These are phyloP conservation scores for Papilionanthe hybrid DNA, from an alignment of 116 monocot genomes.

Conservation along the genomic window DNA sequence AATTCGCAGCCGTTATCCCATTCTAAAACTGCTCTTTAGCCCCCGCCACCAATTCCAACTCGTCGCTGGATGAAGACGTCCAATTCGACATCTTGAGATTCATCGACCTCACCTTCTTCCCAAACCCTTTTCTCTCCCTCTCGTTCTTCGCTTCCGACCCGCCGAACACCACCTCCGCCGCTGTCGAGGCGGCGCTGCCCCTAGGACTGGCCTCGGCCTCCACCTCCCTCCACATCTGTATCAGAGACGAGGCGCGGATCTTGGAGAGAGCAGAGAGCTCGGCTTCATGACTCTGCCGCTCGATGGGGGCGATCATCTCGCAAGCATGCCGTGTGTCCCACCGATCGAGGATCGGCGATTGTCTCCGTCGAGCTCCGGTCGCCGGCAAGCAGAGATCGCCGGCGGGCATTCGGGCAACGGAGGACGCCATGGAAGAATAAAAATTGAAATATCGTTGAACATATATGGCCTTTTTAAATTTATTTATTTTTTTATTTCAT, in stretches of 20 bases:
- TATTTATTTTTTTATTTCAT: neutral
- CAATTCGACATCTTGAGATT: neutral
- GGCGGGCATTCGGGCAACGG: constrained; percentile 10
- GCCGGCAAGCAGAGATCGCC: neutral
- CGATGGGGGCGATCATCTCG: constrained; percentile 33
- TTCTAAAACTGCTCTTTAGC: too few relatives aligned
- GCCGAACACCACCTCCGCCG: constrained; percentile 11
- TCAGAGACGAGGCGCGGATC: constrained; percentile 61
- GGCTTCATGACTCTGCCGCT: too few relatives aligned
- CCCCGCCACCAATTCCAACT: neutral
- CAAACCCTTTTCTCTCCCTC: constrained; percentile 13
- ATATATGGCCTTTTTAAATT: too few relatives aligned
- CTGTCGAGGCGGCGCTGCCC: neutral
- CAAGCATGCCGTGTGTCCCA: constrained; percentile 53
- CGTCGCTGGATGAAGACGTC: neutral
- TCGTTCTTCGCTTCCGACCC: constrained; percentile 19
- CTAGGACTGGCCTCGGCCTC: constrained; percentile 39
- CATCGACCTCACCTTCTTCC: constrained; percentile 22
- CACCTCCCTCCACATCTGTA: constrained; percentile 79
- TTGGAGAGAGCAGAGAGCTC: constrained; percentile 38
- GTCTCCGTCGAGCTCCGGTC: neutral
- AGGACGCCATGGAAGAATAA: constrained; percentile 9
- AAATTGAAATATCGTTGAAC: neutral
- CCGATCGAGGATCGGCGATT: constrained; percentile 39
- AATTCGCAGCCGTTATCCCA: neutral